These are phyloP conservation scores for Aspergillus sp. DNA, from an alignment of 2,329 filamentous ascomycete genomes.

Conservation along the genomic window DNA sequence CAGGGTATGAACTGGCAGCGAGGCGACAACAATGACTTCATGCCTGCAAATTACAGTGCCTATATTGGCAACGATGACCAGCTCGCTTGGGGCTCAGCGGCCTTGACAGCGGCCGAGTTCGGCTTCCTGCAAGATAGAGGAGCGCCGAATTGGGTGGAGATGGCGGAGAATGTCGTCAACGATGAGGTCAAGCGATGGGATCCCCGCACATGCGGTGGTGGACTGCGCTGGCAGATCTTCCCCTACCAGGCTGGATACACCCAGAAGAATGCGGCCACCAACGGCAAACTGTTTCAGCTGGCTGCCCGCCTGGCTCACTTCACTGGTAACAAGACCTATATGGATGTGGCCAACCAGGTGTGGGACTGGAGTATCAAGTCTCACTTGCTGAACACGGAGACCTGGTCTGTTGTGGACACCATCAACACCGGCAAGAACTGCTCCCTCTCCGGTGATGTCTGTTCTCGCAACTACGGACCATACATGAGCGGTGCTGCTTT, in stretches of 20 bases:
- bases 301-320: constrained; percentile 65
- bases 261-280: constrained; percentile 80
- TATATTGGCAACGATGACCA: constrained; percentile 64
- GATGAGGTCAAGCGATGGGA: constrained; percentile 68
- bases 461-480: too few relatives aligned
- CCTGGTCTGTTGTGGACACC: too few relatives aligned
- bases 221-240: constrained; percentile 79
- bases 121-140: constrained; percentile 56
- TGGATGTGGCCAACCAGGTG: too few relatives aligned
- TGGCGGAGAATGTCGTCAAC: constrained; percentile 69
- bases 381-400: too few relatives aligned
- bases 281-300: constrained; percentile 79
- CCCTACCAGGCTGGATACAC: constrained; percentile 69
- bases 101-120: constrained; percentile 63
- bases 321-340: too few relatives aligned
- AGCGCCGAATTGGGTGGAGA: constrained; percentile 43
- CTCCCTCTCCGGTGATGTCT: too few relatives aligned
- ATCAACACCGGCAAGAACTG: too few relatives aligned
- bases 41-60: constrained; percentile 33
- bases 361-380: too few relatives aligned
- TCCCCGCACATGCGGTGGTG: constrained; percentile 61
- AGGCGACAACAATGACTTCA: constrained; percentile 30
- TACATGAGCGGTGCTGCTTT: too few relatives aligned
- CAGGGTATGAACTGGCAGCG: constrained; percentile 29
- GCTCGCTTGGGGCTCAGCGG: constrained; percentile 64